These are phyloP conservation scores for Salix arbutifolia DNA, from an alignment of 345 rosid species.

Conservation along the genomic window DNA sequence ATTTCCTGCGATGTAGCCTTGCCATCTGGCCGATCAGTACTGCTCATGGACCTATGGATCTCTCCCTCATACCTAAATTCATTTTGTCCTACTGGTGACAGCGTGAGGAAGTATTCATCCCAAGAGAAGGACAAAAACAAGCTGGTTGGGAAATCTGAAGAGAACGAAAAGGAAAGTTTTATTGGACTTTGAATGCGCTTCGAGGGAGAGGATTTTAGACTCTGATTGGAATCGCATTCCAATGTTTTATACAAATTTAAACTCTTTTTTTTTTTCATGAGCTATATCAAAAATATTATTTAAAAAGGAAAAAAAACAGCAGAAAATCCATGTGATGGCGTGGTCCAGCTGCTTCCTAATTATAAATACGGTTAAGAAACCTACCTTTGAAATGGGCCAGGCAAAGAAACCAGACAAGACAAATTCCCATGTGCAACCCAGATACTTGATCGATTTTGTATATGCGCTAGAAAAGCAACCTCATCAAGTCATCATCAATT, in stretches of 20 bases:
- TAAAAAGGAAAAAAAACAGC: no score
- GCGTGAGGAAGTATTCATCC: not conserved
- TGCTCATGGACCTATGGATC: not conserved
- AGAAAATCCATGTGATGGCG: constrained; percentile 5
- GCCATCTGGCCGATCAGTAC: no score
- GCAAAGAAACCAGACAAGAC: constrained; percentile 5
- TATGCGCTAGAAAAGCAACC: not conserved
- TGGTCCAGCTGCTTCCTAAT: constrained; percentile 33
- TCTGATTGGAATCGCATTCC: no score
- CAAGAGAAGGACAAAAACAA: no score
- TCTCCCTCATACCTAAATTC: no score
- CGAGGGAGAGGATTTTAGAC: not conserved
- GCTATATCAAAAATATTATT: no score
- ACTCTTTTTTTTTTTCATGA: no score
- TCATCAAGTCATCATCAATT: not conserved
- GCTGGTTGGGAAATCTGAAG: not conserved
- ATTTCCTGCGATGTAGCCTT: no score
- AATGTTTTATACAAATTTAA: no score
- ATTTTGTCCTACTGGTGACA: not conserved
- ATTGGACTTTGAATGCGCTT: not conserved
- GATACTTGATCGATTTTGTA: not conserved
- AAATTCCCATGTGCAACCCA: constrained; percentile 23
- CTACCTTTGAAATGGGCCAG: constrained; percentile 5
- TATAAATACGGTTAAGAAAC: constrained; percentile 12
- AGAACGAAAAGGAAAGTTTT: not conserved